These are phyloP conservation scores for Penicillium sp. DNA, from an alignment of 2,329 filamentous ascomycete species.

Conservation along the genomic window DNA sequence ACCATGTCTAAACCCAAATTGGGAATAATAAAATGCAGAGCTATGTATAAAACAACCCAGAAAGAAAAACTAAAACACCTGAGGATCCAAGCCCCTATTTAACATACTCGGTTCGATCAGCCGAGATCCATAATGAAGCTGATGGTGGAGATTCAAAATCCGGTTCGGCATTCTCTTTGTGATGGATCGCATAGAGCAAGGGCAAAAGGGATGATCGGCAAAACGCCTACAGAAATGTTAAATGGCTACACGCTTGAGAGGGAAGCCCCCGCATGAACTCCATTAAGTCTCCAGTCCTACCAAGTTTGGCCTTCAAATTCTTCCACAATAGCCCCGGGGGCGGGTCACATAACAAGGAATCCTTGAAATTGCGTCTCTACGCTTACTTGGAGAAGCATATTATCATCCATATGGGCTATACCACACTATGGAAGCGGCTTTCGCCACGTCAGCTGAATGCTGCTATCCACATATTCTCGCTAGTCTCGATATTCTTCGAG, in stretches of 20 bases:
- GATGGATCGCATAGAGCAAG: not conserved
- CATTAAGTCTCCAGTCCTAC: not conserved
- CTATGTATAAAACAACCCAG: not conserved
- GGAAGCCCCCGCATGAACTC: slow-evolving; percentile 1
- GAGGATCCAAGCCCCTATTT: slow-evolving; percentile 1
- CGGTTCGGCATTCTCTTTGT: not conserved
- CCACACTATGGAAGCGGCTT: slow-evolving; percentile 44
- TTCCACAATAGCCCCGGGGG: not conserved
- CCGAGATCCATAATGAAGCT: not conserved
- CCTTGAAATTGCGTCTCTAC: not conserved
- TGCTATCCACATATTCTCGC: slow-evolving; percentile 34
- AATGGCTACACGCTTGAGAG: slow-evolving; percentile 19
- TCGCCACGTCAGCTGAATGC: slow-evolving; percentile 45
- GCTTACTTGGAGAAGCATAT: not conserved
- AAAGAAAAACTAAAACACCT: not conserved
- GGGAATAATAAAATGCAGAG: not conserved
- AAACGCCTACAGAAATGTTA: slow-evolving; percentile 18
- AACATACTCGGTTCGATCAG: not conserved
- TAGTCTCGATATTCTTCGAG: slow-evolving; percentile 38
- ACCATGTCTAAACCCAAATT: slow-evolving; percentile 9
- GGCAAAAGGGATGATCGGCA: slow-evolving; percentile 14
- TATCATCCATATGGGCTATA: slow-evolving; percentile 37
- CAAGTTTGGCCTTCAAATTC: not conserved
- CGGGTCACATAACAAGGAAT: slow-evolving; percentile 17
- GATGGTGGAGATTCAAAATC: slow-evolving; percentile 7